A percentile compares a stretch with the other conserved stretches of the same genome.
phyloP scores from a whole-genome alignment of 1,284 basidiomycete genomes.

The Peniophora sp. region DNA sequence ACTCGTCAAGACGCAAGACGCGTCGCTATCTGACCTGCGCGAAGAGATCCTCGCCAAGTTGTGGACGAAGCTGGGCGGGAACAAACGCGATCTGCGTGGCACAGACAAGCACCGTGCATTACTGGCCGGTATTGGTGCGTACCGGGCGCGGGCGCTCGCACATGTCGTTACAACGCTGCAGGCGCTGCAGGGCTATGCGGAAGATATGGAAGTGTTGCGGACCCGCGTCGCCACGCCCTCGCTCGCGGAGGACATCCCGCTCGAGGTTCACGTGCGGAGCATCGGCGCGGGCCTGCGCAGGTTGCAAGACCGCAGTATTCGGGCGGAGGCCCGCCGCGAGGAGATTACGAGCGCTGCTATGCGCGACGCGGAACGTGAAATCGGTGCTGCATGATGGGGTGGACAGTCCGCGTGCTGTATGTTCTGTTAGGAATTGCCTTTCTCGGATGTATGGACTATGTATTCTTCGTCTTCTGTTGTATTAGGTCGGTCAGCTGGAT shows the following conservation, averaged over 20 bases:
- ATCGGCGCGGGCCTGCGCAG: conserved; percentile 57
- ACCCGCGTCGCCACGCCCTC: conserved; percentile 60
- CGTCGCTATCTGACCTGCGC: conserved; percentile 31
- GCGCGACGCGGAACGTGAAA: conserved; percentile 10
- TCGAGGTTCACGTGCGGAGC: conserved; percentile 65
- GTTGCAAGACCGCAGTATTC: conserved; percentile 46
- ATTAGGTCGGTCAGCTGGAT: too few relatives aligned
- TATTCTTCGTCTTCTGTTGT: too few relatives aligned
- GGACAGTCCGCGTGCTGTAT: too few relatives aligned
- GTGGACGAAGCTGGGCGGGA: conserved; percentile 63
- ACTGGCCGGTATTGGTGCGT: conserved; percentile 44
- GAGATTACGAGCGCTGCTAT: conserved; percentile 10
- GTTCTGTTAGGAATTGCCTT: not conserved
- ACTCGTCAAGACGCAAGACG: conserved; percentile 48
- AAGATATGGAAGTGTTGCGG: conserved; percentile 66
- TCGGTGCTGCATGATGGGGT: conserved; percentile 14
- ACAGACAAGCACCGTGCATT: conserved; percentile 43
- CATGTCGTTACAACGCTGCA: conserved; percentile 59
- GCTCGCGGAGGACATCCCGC: conserved; percentile 46
- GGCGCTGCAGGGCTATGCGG: conserved; percentile 50
- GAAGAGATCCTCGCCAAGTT: conserved; percentile 52
- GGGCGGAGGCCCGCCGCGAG: conserved; percentile 26
- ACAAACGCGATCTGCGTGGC: conserved; percentile 34
- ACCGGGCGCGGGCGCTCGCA: conserved; percentile 48
- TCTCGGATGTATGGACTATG: not conserved